Evolutionary conservation across 2,329 filamentous ascomycete genomes (phyloP).

Genomic region (Pseudopyrenochaeta lycopersici): DNA sequence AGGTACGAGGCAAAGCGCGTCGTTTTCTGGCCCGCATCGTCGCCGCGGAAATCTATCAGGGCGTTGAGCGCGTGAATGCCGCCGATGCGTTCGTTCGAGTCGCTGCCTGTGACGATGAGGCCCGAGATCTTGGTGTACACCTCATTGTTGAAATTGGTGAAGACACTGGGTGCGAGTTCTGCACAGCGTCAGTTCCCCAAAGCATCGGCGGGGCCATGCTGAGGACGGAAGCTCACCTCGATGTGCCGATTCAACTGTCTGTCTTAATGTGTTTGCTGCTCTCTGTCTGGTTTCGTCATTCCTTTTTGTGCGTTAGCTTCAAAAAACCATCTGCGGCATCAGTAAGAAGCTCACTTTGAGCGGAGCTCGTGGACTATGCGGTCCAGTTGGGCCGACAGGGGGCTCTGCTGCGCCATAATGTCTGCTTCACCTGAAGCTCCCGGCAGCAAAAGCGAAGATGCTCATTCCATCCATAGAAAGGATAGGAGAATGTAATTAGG

Average conservation of each 20-base stretch:
- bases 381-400: conserved; percentile 53
- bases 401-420: conserved; percentile 48
- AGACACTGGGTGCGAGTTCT: conserved; percentile 85
- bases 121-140: conserved; percentile 72
- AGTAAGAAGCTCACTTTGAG: conserved; percentile 57
- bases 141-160: conserved; percentile 73
- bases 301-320: conserved; percentile 40
- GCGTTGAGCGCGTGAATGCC: conserved; percentile 92
- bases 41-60: conserved; percentile 94
- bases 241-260: conserved; percentile 55
- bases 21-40: conserved; percentile 92
- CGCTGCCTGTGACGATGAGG: conserved; percentile 84
- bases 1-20: conserved; percentile 93
- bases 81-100: conserved; percentile 87
- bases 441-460: conserved; percentile 30
- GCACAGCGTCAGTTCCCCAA: conserved; percentile 27
- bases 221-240: conserved; percentile 49
- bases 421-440: conserved; percentile 47
- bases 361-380: conserved; percentile 66
- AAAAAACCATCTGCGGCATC: not conserved
- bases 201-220: conserved; percentile 18
- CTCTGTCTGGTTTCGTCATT: conserved; percentile 56
- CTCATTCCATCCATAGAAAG: conserved; percentile 46
- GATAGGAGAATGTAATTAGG: conserved; percentile 19
- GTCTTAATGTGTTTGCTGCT: conserved; percentile 54